Conservation (phyloP, 371 early-diverging fungal species). For the Mucor lusitanicus region DNA sequence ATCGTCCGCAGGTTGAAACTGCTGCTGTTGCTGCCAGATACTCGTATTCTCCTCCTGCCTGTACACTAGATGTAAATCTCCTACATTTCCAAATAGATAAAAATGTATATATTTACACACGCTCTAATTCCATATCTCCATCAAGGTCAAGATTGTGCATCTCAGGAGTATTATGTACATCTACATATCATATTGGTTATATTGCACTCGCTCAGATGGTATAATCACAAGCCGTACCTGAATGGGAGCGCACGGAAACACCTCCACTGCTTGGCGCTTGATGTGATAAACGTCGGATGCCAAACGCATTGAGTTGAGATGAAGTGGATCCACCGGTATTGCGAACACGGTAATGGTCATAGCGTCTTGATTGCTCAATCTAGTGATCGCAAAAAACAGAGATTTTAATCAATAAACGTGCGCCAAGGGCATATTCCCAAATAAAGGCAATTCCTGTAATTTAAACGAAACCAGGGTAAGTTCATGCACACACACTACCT, state of each 20-base stretch:
- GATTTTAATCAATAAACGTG: neutral
- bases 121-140: neutral
- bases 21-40: neutral
- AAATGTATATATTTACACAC: neutral
- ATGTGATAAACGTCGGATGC: neutral
- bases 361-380: conserved; percentile 7
- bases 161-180: conserved; percentile 16
- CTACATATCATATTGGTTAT: neutral
- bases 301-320: neutral
- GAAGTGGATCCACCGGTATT: neutral
- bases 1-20: no score
- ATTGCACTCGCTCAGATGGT: neutral
- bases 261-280: neutral
- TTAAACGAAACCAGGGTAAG: neutral
- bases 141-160: conserved; percentile 6
- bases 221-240: conserved; percentile 3
- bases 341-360: neutral
- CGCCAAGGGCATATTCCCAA: neutral
- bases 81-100: no score
- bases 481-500: neutral
- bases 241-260: neutral
- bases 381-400: neutral
- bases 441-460: neutral
- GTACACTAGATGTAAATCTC: neutral
- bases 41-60: neutral